Conservation (phyloP, 2,329 filamentous ascomycete genomes). For the Exophiala viscosa region DNA sequence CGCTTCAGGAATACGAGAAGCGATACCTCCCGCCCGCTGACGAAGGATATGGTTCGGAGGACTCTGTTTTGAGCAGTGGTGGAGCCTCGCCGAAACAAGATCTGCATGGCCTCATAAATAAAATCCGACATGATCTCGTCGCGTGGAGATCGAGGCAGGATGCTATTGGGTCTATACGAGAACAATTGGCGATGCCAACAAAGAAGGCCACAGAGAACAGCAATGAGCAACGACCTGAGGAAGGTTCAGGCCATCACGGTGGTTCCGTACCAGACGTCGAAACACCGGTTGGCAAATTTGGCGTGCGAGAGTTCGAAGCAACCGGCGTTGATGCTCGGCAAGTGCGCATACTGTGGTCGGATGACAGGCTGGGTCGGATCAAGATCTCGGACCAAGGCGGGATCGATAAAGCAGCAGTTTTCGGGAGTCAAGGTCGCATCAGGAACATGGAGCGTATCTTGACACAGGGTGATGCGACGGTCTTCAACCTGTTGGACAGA, state of each 20-base stretch:
- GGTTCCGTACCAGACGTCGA: background rate
- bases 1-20: conserved; percentile 37
- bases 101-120: conserved; percentile 35
- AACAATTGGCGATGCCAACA: conserved; percentile 19
- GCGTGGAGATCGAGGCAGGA: conserved; percentile 42
- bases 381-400: conserved; percentile 40
- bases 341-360: conserved; percentile 42
- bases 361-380: conserved; percentile 43
- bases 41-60: conserved; percentile 16
- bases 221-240: background rate
- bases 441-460: background rate
- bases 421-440: conserved; percentile 30
- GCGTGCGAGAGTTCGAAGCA: conserved; percentile 36
- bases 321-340: conserved; percentile 41
- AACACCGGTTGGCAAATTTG: conserved; percentile 26
- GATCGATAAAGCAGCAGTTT: conserved; percentile 42
- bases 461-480: background rate
- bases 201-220: conserved; percentile 13
- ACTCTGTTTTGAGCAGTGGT: conserved; percentile 27
- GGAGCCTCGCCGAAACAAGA: conserved; percentile 32
- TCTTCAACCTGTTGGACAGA: background rate
- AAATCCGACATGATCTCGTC: conserved; percentile 40
- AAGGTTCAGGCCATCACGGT: background rate
- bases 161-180: conserved; percentile 30
- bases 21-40: conserved; percentile 33